Evolutionary conservation across 2,329 filamentous ascomycete species (phyloP), one percentile per base, ranked within the genome.

Genomic region (Helotiales sp.): DNA sequence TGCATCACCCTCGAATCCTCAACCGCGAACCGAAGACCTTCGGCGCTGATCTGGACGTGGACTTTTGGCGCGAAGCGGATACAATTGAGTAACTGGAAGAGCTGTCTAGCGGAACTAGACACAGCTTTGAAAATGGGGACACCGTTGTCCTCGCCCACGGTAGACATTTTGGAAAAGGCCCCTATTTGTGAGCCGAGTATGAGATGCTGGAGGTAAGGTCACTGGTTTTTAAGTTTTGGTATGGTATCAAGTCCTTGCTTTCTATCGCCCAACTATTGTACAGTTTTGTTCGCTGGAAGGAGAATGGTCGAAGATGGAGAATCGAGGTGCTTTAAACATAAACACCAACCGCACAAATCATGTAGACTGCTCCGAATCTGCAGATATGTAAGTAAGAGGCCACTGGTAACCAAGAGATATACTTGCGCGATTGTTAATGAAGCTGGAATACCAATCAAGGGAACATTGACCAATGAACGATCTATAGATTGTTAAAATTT

Each of bases 271-370:
- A 65, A 61, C 64, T 71, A 71, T 62, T 67, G 60, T 71, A 71
- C 69, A 71, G 38, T 54, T 58, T 56, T 63, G 63, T 64, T 61
- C 56, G 61, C 55, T 38, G 58, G 52, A 61, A 59, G 55, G 60
- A 66, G 62, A 63, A 63, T 63, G 59, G 63, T 63, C 46, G 62
- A 49, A 44, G 34, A 54, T 61, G 24, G 60, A 33, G 58, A 62
- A 55, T 54, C 58, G 54, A 55, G 53, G 53, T 59, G 51, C 57
- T 51, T 61, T 72, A 99, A 75, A 99, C 91, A 86, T 99, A 98
- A 72, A 99, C 95, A 74, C 95, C 95, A 73, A 95, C 95, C 60
- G 93, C 95, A 77, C 95, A 99, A 77, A 99, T 98, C 89, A 97
- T 96, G 78, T 95, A 97, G 46, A 99, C 92, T 51, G 93, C 88